Evolutionary conservation across 1,284 basidiomycete species (phyloP).

Genomic region (Apiotrichum sp.): DNA sequence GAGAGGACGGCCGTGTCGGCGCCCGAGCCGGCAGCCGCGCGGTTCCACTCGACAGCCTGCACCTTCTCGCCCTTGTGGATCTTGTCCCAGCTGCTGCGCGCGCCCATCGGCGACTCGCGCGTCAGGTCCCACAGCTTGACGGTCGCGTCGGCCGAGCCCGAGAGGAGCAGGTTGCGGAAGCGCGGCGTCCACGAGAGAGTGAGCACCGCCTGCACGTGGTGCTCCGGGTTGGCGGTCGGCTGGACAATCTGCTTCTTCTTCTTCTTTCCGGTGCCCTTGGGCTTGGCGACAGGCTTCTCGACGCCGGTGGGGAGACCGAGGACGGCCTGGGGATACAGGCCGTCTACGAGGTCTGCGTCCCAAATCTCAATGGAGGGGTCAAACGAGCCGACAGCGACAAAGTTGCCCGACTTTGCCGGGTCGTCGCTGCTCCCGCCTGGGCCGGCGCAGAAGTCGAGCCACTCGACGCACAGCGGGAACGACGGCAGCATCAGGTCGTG

Average conservation of each 20-base stretch:
- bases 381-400: conserved; percentile 92
- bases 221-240: conserved; percentile 58
- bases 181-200: conserved; percentile 84
- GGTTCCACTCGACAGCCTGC: conserved; percentile 96
- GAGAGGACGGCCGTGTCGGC: conserved; percentile 77
- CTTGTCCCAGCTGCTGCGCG: conserved; percentile 72
- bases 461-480: conserved; percentile 97
- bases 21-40: conserved; percentile 52
- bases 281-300: conserved; percentile 69
- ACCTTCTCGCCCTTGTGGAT: conserved; percentile 88
- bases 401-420: conserved; percentile 59
- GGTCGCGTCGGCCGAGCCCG: conserved; percentile 87
- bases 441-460: conserved; percentile 76
- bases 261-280: conserved; percentile 82
- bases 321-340: conserved; percentile 87
- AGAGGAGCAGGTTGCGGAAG: conserved; percentile 84
- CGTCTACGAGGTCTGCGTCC: conserved; percentile 89
- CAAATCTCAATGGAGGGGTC: conserved; percentile 99
- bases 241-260: conserved; percentile 84
- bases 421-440: conserved; percentile 37
- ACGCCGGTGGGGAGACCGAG: conserved; percentile 65
- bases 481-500: conserved; percentile 97
- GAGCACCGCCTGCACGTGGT: conserved; percentile 93
- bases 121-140: conserved; percentile 97
- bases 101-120: conserved; percentile 55